Conservation (phyloP, 805 yeast species). For the Kuraishia capsulata region DNA sequence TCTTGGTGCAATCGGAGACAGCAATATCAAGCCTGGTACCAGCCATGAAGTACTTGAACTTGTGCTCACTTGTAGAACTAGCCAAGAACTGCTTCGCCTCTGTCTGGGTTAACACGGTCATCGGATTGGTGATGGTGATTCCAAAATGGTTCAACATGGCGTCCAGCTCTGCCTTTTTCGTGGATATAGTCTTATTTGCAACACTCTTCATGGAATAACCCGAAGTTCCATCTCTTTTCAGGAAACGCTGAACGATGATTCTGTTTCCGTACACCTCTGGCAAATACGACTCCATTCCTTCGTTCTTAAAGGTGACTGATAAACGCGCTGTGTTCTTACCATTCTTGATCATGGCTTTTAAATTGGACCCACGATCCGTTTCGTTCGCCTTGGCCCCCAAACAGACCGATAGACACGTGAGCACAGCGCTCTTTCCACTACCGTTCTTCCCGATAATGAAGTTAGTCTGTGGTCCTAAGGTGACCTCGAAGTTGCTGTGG, state of each 20-base stretch:
- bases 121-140: conserved; percentile 80
- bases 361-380: conserved; percentile 74
- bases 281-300: conserved; percentile 55
- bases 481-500: conserved; percentile 70
- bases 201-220: conserved; percentile 48
- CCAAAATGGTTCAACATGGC: conserved; percentile 62
- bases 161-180: conserved; percentile 56
- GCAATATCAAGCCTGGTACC: conserved; percentile 71
- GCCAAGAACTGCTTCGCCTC: conserved; percentile 87
- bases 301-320: conserved; percentile 53
- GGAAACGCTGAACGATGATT: conserved; percentile 61
- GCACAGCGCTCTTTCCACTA: conserved; percentile 80
- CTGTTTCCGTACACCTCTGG: conserved; percentile 58
- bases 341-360: conserved; percentile 65
- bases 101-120: conserved; percentile 90
- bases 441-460: conserved; percentile 89
- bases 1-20: conserved; percentile 37
- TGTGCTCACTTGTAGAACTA: conserved; percentile 59
- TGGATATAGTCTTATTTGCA: conserved; percentile 42
- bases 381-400: conserved; percentile 83
- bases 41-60: conserved; percentile 69
- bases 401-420: conserved; percentile 82
- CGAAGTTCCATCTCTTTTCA: conserved; percentile 43
- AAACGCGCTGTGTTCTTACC: conserved; percentile 67
- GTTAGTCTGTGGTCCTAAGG: conserved; percentile 71